phyloP scores from a whole-genome alignment of 352 stramenopile species.

The Plasmopara viticola region DNA sequence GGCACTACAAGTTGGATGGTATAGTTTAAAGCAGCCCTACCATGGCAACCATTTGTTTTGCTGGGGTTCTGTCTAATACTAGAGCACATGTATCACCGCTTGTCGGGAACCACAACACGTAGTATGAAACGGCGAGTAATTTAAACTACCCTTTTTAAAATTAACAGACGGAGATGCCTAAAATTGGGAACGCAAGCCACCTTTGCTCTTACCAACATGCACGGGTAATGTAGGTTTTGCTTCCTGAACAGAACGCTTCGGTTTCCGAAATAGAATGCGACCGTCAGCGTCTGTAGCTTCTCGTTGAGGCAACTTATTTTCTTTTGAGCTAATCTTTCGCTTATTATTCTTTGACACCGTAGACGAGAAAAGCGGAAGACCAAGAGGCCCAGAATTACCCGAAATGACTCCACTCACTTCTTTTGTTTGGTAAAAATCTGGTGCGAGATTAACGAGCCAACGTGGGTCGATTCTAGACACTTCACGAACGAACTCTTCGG shows the following conservation, averaged over 20 bases:
- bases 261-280: slow-evolving; percentile 74
- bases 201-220: slow-evolving; percentile 81
- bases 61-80: background rate
- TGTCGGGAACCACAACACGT: background rate
- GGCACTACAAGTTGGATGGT: too few relatives aligned
- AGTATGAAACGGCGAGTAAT: background rate
- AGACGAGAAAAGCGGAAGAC: slow-evolving; percentile 40
- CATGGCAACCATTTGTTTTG: too few relatives aligned
- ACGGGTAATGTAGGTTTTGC: slow-evolving; percentile 52
- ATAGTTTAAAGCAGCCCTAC: too few relatives aligned
- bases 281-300: slow-evolving; percentile 28
- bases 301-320: slow-evolving; percentile 15
- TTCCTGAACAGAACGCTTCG: slow-evolving; percentile 19
- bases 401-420: slow-evolving; percentile 63
- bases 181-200: slow-evolving; percentile 70
- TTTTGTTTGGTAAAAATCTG: slow-evolving; percentile 68
- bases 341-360: slow-evolving; percentile 18
- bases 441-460: slow-evolving; percentile 59
- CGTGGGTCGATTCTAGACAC: slow-evolving; percentile 66
- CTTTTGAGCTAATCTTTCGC: slow-evolving; percentile 14
- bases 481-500: slow-evolving; percentile 90
- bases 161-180: slow-evolving; percentile 11
- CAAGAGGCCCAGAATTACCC: slow-evolving; percentile 57
- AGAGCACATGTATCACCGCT: background rate
- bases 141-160: background rate